These are phyloP conservation scores for Trametes maxima DNA, from an alignment of 768 basidiomycete genomes.

Conservation along the genomic window DNA sequence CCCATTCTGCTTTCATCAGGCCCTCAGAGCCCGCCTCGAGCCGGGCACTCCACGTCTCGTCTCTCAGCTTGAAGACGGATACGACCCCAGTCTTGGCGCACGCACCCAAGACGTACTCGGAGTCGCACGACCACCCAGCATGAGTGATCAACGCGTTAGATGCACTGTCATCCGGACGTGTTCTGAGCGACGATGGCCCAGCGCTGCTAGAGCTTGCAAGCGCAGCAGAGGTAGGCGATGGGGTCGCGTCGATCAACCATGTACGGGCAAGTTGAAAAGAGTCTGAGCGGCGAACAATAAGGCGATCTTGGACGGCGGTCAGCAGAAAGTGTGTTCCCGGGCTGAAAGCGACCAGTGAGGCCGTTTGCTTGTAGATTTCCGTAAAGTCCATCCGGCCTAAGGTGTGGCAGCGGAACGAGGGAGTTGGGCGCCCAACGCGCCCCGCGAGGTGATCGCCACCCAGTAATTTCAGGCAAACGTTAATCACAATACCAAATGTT, in stretches of 20 bases:
- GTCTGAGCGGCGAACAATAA: constrained; percentile 83
- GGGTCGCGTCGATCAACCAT: constrained; percentile 65
- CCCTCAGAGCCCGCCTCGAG: constrained; percentile 86
- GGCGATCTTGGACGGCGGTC: constrained; percentile 73
- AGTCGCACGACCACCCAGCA: constrained; percentile 85
- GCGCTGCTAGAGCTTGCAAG: constrained; percentile 27
- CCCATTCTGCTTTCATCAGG: constrained; percentile 88
- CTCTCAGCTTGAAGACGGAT: constrained; percentile 76
- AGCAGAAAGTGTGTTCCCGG: constrained; percentile 87
- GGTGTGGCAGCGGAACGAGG: too few relatives aligned
- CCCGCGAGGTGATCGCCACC: too few relatives aligned
- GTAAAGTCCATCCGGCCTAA: constrained; percentile 73
- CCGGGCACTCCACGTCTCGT: constrained; percentile 76
- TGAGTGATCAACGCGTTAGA: constrained; percentile 62
- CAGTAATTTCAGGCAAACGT: too few relatives aligned
- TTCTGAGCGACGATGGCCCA: not conserved
- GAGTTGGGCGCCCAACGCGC: too few relatives aligned
- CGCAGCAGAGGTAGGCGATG: constrained; percentile 51
- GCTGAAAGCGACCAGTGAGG: constrained; percentile 74
- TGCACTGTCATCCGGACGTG: constrained; percentile 8
- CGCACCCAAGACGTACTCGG: constrained; percentile 82
- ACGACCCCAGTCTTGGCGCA: constrained; percentile 72
- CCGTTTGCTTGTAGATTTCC: constrained; percentile 77
- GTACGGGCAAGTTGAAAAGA: constrained; percentile 82
- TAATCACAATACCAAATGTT: too few relatives aligned